Percentiles rank a stretch among this genome's conserved stretches.
Evolutionary conservation across 805 yeast genomes (phyloP).

Genomic region (Wickerhamiella alocasiicola): DNA sequence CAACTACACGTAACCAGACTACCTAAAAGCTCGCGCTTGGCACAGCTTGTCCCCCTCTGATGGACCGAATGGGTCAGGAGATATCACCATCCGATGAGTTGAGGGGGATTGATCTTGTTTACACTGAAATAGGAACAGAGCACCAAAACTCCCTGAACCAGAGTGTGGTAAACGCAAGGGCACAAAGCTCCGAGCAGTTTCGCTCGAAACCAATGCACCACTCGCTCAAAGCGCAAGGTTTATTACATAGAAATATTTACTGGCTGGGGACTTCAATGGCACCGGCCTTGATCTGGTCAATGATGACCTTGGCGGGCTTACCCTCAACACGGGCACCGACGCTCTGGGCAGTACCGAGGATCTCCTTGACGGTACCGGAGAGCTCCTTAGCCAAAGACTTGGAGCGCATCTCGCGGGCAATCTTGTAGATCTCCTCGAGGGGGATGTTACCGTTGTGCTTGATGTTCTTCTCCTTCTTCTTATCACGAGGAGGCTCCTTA

Average conservation of each 20-base stretch:
- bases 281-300: conserved; percentile 97
- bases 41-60: conserved; percentile 9
- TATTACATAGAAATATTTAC: conserved; percentile 19
- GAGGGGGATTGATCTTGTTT: conserved; percentile 14
- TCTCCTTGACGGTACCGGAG: conserved; percentile 95
- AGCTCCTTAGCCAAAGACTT: conserved; percentile 97
- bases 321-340: conserved; percentile 99
- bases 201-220: too few species aligned
- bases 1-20: too few species aligned
- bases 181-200: conserved; percentile 10
- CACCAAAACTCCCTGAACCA: conserved; percentile 40
- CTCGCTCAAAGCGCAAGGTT: conserved; percentile 11
- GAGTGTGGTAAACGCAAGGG: conserved; percentile 74
- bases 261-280: conserved; percentile 57
- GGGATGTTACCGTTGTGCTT: conserved; percentile 99
- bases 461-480: conserved; percentile 99
- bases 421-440: conserved; percentile 88
- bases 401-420: conserved; percentile 95
- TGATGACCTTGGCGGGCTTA: conserved; percentile 98
- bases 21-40: neutral
- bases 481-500: conserved; percentile 99
- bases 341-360: conserved; percentile 99
- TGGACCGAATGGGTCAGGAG: conserved; percentile 15
- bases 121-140: conserved; percentile 15
- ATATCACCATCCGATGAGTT: conserved; percentile 15